These are phyloP conservation scores for Tylopilus vinaceipallidus DNA, from an alignment of 768 basidiomycete species.

Conservation along the genomic window DNA sequence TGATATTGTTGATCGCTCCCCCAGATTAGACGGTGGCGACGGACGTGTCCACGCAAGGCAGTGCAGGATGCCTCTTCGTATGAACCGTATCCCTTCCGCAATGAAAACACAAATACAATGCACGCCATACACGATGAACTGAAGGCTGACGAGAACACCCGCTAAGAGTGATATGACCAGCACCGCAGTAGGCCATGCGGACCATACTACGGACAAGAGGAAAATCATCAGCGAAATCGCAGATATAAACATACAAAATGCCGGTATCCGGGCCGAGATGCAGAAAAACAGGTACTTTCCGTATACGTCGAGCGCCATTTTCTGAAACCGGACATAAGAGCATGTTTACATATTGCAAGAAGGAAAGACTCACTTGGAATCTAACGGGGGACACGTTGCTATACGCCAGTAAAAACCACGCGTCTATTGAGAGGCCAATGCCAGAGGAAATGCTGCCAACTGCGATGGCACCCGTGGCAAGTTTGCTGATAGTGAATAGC, in stretches of 20 bases:
- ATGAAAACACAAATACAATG: conserved; percentile 24
- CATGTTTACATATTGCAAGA: accelerated
- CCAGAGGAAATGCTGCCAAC: conserved; percentile 59
- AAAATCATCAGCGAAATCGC: conserved; percentile 59
- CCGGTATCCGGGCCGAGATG: conserved; percentile 62
- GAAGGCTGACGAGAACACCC: conserved; percentile 58
- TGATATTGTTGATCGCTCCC: too few relatives aligned
- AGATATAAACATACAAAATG: conserved; percentile 57
- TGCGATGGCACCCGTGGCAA: conserved; percentile 53
- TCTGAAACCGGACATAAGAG: conserved; percentile 8
- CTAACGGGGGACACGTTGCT: conserved; percentile 48
- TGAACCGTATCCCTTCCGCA: background rate
- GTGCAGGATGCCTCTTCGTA: conserved; percentile 13
- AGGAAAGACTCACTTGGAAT: conserved; percentile 47
- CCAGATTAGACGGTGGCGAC: too few relatives aligned
- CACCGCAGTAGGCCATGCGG: conserved; percentile 62
- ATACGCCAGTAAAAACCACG: conserved; percentile 68
- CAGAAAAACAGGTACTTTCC: conserved; percentile 66
- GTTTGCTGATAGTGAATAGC: conserved; percentile 46
- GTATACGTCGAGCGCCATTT: conserved; percentile 50
- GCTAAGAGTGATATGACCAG: conserved; percentile 55
- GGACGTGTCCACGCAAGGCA: conserved; percentile 15
- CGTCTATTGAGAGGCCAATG: conserved; percentile 59
- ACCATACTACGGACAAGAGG: conserved; percentile 58
- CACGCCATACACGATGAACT: conserved; percentile 61